phyloP scores from a whole-genome alignment of 2,329 filamentous ascomycete genomes.

The Hymenoscyphus fraxineus region DNA sequence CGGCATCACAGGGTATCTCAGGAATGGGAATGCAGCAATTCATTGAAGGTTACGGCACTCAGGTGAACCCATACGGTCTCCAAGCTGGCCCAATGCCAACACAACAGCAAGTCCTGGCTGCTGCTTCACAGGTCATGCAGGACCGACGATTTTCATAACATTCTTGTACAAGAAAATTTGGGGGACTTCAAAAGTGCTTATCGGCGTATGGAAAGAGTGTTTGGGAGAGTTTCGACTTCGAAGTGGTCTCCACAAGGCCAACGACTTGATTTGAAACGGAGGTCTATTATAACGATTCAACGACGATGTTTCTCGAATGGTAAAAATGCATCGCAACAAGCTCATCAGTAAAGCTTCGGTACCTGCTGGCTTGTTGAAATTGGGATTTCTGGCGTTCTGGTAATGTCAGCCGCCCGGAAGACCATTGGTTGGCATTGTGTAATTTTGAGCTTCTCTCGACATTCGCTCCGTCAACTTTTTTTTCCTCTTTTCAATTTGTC shows the following conservation, averaged over 20 bases:
- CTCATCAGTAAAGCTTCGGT: neutral
- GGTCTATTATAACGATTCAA: neutral
- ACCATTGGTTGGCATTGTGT: neutral
- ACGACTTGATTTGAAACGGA: neutral
- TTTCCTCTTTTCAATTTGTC: neutral
- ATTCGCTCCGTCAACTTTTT: neutral
- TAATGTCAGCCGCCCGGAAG: neutral
- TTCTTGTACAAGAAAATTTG: conserved; percentile 10
- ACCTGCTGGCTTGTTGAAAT: neutral
- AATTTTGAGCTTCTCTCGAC: neutral
- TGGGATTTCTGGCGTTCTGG: conserved; percentile 4
- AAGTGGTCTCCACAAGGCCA: neutral
- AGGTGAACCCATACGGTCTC: conserved; percentile 31
- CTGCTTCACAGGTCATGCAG: conserved; percentile 16
- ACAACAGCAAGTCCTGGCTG: conserved; percentile 24
- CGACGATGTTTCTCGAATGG: neutral
- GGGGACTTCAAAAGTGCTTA: conserved; percentile 6
- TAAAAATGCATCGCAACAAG: neutral
- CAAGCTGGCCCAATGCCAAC: conserved; percentile 16
- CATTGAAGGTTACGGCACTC: conserved; percentile 24
- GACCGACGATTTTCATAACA: conserved; percentile 24
- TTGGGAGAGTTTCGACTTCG: neutral
- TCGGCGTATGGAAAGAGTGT: conserved; percentile 6
- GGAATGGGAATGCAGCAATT: conserved; percentile 45
- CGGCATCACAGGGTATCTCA: conserved; percentile 70